phyloP scores from a whole-genome alignment of 1,284 basidiomycete genomes.

The Bjerkandera adusta region DNA sequence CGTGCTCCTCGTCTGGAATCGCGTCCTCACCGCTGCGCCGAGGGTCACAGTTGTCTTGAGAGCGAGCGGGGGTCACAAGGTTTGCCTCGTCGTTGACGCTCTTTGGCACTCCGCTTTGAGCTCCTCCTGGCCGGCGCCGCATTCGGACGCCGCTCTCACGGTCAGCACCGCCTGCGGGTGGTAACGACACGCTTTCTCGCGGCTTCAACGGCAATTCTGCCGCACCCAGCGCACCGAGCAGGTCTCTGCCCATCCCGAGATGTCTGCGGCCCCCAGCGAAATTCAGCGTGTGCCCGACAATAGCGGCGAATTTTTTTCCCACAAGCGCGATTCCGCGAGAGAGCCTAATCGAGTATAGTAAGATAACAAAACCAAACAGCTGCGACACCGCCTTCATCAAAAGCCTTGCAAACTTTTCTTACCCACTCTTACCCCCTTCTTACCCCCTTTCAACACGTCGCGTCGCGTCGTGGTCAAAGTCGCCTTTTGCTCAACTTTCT shows the following conservation, averaged over 20 bases:
- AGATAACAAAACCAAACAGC: constrained; percentile 19
- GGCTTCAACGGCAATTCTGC: no score
- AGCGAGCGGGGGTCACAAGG: constrained; percentile 12
- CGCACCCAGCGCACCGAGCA: no score
- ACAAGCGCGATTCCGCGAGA: no score
- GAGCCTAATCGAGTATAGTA: background rate
- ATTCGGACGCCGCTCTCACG: no score
- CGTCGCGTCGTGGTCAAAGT: constrained; percentile 24
- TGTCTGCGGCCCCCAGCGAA: no score
- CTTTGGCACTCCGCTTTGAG: constrained; percentile 20
- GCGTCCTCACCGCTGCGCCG: constrained; percentile 14
- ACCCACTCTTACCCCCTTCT: constrained; percentile 26
- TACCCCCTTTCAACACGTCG: constrained; percentile 27
- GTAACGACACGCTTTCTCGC: no score
- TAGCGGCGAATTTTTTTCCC: no score
- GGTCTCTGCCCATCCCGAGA: no score
- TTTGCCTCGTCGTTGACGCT: constrained; percentile 15
- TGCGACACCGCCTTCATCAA: constrained; percentile 13
- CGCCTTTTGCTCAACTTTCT: no score
- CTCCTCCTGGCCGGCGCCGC: constrained; percentile 16
- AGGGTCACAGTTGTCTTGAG: constrained; percentile 15
- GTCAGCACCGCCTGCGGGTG: no score
- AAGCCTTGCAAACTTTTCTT: constrained; percentile 28
- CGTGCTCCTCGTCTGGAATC: constrained; percentile 11
- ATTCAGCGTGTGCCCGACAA: no score